phyloP scores from a whole-genome alignment of 345 rosid species.

The Turritis glabra region DNA sequence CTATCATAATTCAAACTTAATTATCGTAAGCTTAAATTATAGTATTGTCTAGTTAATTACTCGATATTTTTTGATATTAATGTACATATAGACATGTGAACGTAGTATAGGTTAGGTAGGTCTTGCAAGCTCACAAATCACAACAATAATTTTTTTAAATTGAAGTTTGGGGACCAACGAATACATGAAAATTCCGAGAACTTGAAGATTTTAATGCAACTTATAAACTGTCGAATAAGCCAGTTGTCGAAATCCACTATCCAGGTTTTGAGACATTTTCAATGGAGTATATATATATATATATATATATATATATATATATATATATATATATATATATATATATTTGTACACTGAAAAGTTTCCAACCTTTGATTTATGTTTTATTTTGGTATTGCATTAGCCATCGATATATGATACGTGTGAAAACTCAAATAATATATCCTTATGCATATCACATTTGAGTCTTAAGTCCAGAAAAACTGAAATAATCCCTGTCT shows the following conservation, averaged over 20 bases:
- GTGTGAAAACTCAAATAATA: background rate
- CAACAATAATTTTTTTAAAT: background rate
- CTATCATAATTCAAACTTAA: background rate
- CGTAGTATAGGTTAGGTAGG: slow-evolving; percentile 26
- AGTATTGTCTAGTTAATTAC: background rate
- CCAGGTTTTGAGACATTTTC: background rate
- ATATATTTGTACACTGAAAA: background rate
- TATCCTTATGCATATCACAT: background rate
- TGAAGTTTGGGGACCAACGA: background rate
- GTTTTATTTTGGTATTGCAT: background rate
- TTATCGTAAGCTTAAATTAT: background rate
- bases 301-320: no score
- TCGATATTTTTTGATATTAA: background rate
- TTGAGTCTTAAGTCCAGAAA: background rate
- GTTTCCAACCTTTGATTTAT: no score
- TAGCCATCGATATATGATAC: background rate
- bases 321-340: no score
- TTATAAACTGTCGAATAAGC: background rate
- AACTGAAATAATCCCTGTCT: background rate
- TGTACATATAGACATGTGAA: slow-evolving; percentile 18
- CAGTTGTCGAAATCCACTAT: background rate
- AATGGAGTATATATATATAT: background rate
- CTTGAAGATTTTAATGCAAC: background rate
- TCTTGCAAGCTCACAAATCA: slow-evolving; percentile 19
- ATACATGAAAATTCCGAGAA: background rate